Evolutionary conservation across 257 asterid genomes (phyloP).

Genomic region (Linaria vulgaris): DNA sequence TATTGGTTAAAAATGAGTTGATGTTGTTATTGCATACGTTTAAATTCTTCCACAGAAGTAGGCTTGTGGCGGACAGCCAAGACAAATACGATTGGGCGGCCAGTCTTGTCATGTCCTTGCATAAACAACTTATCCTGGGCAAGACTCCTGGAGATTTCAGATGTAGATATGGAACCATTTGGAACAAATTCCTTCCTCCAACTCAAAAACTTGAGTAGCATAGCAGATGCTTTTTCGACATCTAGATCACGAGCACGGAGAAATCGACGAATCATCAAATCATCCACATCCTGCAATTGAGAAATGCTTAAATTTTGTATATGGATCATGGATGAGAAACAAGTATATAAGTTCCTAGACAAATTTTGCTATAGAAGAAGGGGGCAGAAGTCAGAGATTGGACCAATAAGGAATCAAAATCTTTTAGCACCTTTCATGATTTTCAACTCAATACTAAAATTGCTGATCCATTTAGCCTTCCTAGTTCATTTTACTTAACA

Average conservation of each 20-base stretch:
- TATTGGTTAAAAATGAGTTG: not conserved
- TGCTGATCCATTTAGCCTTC: too few species aligned
- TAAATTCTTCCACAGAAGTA: slow-evolving; percentile 63
- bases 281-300: slow-evolving; percentile 64
- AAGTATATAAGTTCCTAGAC: too few species aligned
- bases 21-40: slow-evolving; percentile 49
- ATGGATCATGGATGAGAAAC: too few species aligned
- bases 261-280: slow-evolving; percentile 75
- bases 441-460: not conserved
- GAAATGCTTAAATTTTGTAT: not conserved
- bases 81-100: slow-evolving; percentile 65
- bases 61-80: slow-evolving; percentile 73
- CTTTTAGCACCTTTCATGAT: not conserved
- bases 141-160: slow-evolving; percentile 58
- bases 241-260: slow-evolving; percentile 91
- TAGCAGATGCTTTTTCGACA: slow-evolving; percentile 73
- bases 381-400: too few species aligned
- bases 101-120: slow-evolving; percentile 82
- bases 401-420: not conserved
- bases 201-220: slow-evolving; percentile 66
- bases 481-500: too few species aligned
- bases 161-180: slow-evolving; percentile 48
- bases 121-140: slow-evolving; percentile 69
- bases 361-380: too few species aligned
- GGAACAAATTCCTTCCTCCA: slow-evolving; percentile 82